Percentiles rank a stretch among this genome's conserved stretches.
These are phyloP conservation scores for Trifolium dubium DNA, from an alignment of 306 rosid genomes.

Conservation along the genomic window DNA sequence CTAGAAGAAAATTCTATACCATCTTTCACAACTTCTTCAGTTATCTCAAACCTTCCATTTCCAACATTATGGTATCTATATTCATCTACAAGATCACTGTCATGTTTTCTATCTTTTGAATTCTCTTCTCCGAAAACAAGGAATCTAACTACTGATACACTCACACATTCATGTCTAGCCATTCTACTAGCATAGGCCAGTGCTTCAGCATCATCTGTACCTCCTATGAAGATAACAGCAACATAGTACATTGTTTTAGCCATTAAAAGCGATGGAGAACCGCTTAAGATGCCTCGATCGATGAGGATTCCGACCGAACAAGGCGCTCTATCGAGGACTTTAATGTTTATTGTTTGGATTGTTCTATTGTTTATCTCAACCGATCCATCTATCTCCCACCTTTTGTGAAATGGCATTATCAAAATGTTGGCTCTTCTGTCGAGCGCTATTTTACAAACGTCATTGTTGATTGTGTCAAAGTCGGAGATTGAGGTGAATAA, in stretches of 20 bases:
- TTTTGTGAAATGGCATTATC: constrained; percentile 69
- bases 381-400: constrained; percentile 64
- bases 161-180: constrained; percentile 56
- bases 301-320: constrained; percentile 73
- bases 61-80: constrained; percentile 52
- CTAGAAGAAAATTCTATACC: constrained; percentile 49
- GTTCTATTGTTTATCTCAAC: constrained; percentile 44
- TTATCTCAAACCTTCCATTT: constrained; percentile 57
- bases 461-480: constrained; percentile 51
- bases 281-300: constrained; percentile 53
- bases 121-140: constrained; percentile 66
- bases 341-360: constrained; percentile 50
- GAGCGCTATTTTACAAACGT: constrained; percentile 47
- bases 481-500: constrained; percentile 62
- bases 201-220: constrained; percentile 72
- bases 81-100: constrained; percentile 58
- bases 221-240: constrained; percentile 71
- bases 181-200: constrained; percentile 67
- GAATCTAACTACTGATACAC: constrained; percentile 59
- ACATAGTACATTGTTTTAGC: constrained; percentile 42
- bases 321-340: constrained; percentile 59
- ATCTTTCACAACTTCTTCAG: constrained; percentile 70
- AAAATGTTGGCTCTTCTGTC: constrained; percentile 53
- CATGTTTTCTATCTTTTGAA: constrained; percentile 55
- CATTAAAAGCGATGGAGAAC: constrained; percentile 40